Base-by-base conservation (phyloP, 176 grass and related monocot species). In the Typha latifolia region DNA sequence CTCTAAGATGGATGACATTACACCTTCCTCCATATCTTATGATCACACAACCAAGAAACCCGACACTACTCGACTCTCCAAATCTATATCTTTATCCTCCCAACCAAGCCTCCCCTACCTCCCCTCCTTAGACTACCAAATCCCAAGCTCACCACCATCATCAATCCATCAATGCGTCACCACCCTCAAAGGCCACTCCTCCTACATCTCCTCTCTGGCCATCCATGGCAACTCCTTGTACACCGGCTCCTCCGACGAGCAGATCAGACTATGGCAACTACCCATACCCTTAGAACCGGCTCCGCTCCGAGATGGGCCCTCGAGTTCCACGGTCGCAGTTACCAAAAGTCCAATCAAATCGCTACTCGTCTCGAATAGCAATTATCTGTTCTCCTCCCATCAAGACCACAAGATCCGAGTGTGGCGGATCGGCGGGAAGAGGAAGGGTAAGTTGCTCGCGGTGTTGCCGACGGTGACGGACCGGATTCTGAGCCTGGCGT, bases 371-470 rank as follows among this genome's bases (percentile, higher is more conserved):
- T 68, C 63, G 3, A 15, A 83, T 15, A 80, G 53, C 4, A 70
- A 26, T 26, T 26, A 69, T 57, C n/a, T 92, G 6, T 62, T 95
- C 64, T 90, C 73, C 72, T 73, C 90, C 27, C 86, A 95, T 68
- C 90, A 95, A 62, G 90, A 95, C 50, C 56, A 82, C 24, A 84
- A 86, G 83, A 90, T 95, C 66, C 79, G 86, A 13, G 78, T 79
- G 59, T 95, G 90, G 83, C 72, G 61, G 4, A 14, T 18, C 5
- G 14, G 34, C 47, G 37, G 37, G 8, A 2, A 69, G 21, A 3
- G 12, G 12, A 63, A 51, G 67, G 56, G 83, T 8, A 48, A 70
- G 12, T 37, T 90, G 22, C 68, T 67, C 20, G 83, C 83, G 5
- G 83, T 80, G 59, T 69, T 95, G 69, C 90, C 90, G 12, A 90